phyloP scores from a whole-genome alignment of 2,329 filamentous ascomycete species.

The Stenocarpella maydis region DNA sequence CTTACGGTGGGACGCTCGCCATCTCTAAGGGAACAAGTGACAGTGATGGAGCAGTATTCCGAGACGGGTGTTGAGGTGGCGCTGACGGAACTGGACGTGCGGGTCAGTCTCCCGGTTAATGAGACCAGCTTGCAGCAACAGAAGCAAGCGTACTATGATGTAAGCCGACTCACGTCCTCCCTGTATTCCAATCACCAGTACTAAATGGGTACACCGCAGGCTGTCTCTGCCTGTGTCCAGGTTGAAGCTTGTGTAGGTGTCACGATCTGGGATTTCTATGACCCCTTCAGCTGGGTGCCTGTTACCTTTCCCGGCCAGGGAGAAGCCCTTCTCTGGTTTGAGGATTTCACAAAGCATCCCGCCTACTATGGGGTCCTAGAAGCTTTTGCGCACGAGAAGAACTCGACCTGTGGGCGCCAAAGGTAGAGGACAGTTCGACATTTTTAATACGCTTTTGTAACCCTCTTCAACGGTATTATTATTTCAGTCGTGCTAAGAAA shows the following conservation, averaged over 20 bases:
- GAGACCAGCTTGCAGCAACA: conserved; percentile 53
- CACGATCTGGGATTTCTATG: conserved; percentile 54
- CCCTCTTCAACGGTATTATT: too few relatives aligned
- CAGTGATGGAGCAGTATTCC: conserved; percentile 57
- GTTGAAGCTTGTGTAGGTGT: conserved; percentile 50
- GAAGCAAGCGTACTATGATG: conserved; percentile 52
- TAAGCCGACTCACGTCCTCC: neutral
- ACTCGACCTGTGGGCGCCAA: neutral
- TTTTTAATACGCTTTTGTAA: neutral
- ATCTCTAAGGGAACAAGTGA: conserved; percentile 51
- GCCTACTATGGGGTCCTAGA: conserved; percentile 51
- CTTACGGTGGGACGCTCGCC: conserved; percentile 62
- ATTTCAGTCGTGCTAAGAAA: too few relatives aligned
- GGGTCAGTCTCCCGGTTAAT: conserved; percentile 50
- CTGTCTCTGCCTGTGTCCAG: conserved; percentile 45
- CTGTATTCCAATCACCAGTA: neutral
- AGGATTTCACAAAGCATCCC: conserved; percentile 47
- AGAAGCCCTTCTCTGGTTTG: conserved; percentile 45
- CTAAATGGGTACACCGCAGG: neutral
- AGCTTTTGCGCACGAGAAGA: conserved; percentile 27
- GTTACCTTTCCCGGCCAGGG: conserved; percentile 47
- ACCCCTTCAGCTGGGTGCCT: conserved; percentile 49
- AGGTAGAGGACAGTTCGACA: neutral
- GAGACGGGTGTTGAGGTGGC: conserved; percentile 62
- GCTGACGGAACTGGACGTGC: conserved; percentile 68